Conservation (phyloP, 1,284 basidiomycete species). For the Ganoderma sp. region DNA sequence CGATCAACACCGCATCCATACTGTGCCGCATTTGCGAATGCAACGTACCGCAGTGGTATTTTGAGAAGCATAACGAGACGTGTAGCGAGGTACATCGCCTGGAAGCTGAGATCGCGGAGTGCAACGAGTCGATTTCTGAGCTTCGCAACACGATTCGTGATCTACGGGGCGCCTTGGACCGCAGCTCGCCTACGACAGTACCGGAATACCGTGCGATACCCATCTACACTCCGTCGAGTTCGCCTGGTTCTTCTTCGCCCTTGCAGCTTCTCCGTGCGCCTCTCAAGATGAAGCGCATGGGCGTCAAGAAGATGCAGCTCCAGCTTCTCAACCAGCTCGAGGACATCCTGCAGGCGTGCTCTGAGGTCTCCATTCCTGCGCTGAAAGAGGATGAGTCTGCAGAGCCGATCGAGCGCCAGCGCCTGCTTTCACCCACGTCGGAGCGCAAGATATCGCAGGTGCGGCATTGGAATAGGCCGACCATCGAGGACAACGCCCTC, state of each 20-base stretch:
- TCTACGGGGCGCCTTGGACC: conserved; percentile 68
- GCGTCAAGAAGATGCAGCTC: conserved; percentile 83
- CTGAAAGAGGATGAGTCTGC: conserved; percentile 90
- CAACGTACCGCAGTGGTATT: conserved; percentile 98
- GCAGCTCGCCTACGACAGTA: conserved; percentile 60
- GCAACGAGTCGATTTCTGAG: conserved; percentile 92
- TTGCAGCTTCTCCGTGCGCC: conserved; percentile 70
- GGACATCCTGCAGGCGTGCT: conserved; percentile 80
- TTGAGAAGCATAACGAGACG: conserved; percentile 99
- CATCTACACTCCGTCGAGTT: conserved; percentile 73
- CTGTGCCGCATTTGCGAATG: conserved; percentile 98
- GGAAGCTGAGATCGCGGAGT: conserved; percentile 93
- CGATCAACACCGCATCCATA: conserved; percentile 86
- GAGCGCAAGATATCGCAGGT: conserved; percentile 85
- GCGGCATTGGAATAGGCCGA: conserved; percentile 84
- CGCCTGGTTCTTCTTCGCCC: conserved; percentile 70
- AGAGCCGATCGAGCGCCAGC: conserved; percentile 91
- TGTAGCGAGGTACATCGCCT: conserved; percentile 96
- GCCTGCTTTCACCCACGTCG: conserved; percentile 84
- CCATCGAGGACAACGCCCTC: conserved; percentile 86
- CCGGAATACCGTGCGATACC: conserved; percentile 91
- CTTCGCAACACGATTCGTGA: conserved; percentile 84
- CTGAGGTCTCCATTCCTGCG: conserved; percentile 87
- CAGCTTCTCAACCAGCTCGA: conserved; percentile 85
- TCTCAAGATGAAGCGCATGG: conserved; percentile 75